Base-by-base conservation (phyloP, 1,139 yeast genomes). In the Geotrichum citri-aurantii region DNA sequence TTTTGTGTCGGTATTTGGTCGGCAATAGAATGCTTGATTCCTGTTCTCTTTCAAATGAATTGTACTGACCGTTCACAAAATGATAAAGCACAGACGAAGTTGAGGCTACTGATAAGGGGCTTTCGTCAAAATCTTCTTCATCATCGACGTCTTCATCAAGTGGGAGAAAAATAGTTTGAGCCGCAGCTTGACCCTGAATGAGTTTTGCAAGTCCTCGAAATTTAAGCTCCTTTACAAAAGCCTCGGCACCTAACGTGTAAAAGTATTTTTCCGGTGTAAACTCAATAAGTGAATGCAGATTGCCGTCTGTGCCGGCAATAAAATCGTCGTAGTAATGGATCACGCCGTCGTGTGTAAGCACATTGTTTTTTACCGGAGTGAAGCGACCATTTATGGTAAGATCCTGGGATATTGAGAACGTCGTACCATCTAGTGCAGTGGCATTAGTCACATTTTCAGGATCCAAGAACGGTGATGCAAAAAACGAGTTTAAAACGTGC, bases 181-280 rank as follows among this genome's bases (percentile, higher is more conserved):
- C 73, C 0, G 71, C 42, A 0, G 75, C 67, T 0, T 75, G 64
- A 3, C 79, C 65, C 57, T 87, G 85, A 23, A 92, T 79, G 56
- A 88, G 73, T 48, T 77, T 63, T 2, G 76, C 73, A 29, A 90
- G 73, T 14, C 80, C 78, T 61, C 93, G 79, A 63, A 88, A 82
- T 55, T 81, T 76, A 24, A 90, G 67, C 67, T 90, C 97, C 23
- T 80, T 79, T 1, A 88, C 95, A 69, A 89, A 85, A 37, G 77
- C 77, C 1, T 85, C 77, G 55, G 83, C 84, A 61, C 83, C 84
- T 60, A 91, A 72, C 0, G 96, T 97, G 65, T 80, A 79, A 10
- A 92, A 74, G 57, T 88, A 83, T 68, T 86, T 90, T 63, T 86
- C 79, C 0, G 92, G 87, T n/a, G 84, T 83, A 73, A 88, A 82